Evolutionary conservation across 2,329 filamentous ascomycete species (phyloP).

Genomic region (Colletotrichum sojae): DNA sequence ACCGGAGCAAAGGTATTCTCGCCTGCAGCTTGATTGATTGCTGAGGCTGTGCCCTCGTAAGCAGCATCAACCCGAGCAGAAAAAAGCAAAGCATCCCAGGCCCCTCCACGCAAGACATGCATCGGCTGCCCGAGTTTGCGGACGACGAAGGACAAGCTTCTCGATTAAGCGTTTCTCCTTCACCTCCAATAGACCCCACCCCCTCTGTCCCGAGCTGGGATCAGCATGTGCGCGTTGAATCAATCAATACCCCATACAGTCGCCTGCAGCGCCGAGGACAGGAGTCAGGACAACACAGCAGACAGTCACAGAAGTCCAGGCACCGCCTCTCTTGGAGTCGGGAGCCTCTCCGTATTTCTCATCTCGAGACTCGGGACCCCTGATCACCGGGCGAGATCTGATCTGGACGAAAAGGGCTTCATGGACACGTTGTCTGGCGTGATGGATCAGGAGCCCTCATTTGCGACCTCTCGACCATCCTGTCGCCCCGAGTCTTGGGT

Average conservation of each 20-base stretch:
- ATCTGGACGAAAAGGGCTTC: constrained; percentile 8
- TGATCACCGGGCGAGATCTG: constrained; percentile 3
- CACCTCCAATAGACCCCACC: constrained; percentile 3
- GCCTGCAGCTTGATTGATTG: constrained; percentile 18
- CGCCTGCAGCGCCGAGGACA: background rate
- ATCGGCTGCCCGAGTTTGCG: constrained; percentile 17
- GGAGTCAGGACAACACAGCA: background rate
- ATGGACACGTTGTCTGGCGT: constrained; percentile 19
- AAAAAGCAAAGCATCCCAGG: constrained; percentile 20
- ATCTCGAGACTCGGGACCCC: too few relatives aligned
- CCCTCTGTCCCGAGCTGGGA: constrained; percentile 7
- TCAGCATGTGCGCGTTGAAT: constrained; percentile 21
- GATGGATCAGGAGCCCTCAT: constrained; percentile 17
- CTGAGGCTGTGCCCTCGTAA: constrained; percentile 31
- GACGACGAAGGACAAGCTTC: constrained; percentile 39
- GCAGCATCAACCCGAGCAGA: constrained; percentile 10
- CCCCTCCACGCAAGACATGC: constrained; percentile 27
- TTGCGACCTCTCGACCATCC: constrained; percentile 4
- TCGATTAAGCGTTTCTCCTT: constrained; percentile 28
- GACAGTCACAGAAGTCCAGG: constrained; percentile 3
- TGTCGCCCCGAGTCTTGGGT: constrained; percentile 13
- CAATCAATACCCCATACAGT: background rate
- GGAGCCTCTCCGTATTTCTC: background rate
- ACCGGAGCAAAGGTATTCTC: too few relatives aligned
- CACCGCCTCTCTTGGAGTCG: constrained; percentile 14